These are phyloP conservation scores for Barnettozyma hawaiiensis DNA, from an alignment of 1,139 yeast species.

Conservation along the genomic window DNA sequence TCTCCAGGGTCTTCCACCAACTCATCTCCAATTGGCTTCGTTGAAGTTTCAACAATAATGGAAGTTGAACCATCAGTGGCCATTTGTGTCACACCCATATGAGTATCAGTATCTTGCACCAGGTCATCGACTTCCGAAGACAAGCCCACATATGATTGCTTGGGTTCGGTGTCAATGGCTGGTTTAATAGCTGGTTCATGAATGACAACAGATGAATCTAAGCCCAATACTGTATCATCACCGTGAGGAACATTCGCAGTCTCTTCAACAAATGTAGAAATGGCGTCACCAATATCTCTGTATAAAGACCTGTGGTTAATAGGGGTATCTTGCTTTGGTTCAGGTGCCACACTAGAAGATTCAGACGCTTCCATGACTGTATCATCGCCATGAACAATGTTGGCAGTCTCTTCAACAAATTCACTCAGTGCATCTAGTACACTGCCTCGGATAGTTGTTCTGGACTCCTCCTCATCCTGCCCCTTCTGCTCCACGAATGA, in stretches of 20 bases:
- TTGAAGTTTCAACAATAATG: background rate
- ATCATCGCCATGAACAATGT: conserved; percentile 2
- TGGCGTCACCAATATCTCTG: background rate
- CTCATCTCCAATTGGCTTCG: background rate
- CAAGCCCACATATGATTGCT: background rate
- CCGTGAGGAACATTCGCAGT: conserved; percentile 4
- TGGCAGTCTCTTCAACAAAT: conserved; percentile 8
- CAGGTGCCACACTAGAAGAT: background rate
- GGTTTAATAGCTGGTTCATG: background rate
- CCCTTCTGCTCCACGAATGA: background rate
- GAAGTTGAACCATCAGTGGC: background rate
- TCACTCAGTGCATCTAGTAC: conserved; percentile 1
- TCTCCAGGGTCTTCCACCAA: background rate
- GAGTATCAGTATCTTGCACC: background rate
- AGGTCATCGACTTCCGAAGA: background rate
- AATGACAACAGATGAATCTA: background rate
- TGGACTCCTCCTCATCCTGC: background rate
- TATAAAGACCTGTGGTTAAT: background rate
- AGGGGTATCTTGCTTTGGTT: background rate
- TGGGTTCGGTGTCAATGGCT: background rate
- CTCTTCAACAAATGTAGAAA: conserved; percentile 1
- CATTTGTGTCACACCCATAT: background rate
- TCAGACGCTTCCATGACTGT: background rate
- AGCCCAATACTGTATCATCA: conserved; percentile 2
- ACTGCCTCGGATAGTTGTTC: background rate